Base-by-base conservation (phyloP, 2,329 filamentous ascomycete genomes). In the Penicillium sp. region DNA sequence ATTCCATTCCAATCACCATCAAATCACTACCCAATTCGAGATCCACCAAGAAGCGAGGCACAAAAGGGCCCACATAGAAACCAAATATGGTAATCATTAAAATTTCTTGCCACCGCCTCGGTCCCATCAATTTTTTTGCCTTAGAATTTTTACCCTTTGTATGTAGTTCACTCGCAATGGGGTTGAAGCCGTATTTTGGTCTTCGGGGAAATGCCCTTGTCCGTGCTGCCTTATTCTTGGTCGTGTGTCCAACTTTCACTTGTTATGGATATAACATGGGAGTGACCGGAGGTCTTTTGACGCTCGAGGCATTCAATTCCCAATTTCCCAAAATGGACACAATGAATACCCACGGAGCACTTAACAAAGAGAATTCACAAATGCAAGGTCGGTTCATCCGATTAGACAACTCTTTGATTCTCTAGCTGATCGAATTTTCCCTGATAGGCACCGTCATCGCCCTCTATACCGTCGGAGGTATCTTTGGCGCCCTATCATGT, bases 191-290 rank as follows among this genome's bases (percentile, higher is more conserved):
- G 36, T 65, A 59, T 54, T 33, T 65, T 46, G 62, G 62, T 51
- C 58, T 65, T 44, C 57, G 61, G 22, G 62, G 62, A 37, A 64
- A 63, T 58, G 44, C 59, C 37, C 58, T 65, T 28, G 53, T 64
- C 9, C 52, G 62, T 12, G 61, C 62, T 2, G 61, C 61, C 17
- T 58, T 65, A 3, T 51, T 53, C 56, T 58, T 68, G 19, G 61
- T 67, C 30, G 66, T 67, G 7, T 61, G 53, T 8, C 67, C 67
- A 30, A 62, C 74, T 17, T 80, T 80, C 56, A 74, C 80, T 51
- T 70, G 79, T 45, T 81, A 79, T 60, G 80, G 80, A 50, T 82
- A 81, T 71, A 81, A 82, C 63, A 78, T 81, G 62, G 76, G 77
- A 46, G 77, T 77, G 44, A 72, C 78, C n/a, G 79, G 79, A 42